Conservation (phyloP, 768 basidiomycete genomes). For the Trametes meyenii region DNA sequence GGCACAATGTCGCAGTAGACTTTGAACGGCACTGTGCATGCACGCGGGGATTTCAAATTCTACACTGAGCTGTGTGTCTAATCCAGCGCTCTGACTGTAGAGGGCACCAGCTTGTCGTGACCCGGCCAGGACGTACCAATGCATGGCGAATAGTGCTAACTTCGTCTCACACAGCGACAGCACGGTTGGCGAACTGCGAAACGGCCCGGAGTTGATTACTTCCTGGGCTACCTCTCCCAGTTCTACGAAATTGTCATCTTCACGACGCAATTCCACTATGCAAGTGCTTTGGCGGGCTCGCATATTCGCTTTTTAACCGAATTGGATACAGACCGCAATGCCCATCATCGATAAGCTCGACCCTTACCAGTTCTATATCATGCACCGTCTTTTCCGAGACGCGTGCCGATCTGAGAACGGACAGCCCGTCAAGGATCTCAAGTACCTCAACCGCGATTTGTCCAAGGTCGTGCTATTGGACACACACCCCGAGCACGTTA, state of each 20-base stretch:
- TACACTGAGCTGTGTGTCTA: too few relatives aligned
- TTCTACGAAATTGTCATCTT: constrained; percentile 99
- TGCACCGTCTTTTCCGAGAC: constrained; percentile 91
- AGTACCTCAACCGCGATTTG: constrained; percentile 92
- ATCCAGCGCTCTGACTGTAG: too few relatives aligned
- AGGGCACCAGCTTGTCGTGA: too few relatives aligned
- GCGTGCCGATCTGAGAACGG: constrained; percentile 83
- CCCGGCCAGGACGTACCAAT: too few relatives aligned
- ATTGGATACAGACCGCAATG: constrained; percentile 67
- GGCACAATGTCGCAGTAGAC: too few relatives aligned
- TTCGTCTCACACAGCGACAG: constrained; percentile 59
- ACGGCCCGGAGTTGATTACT: constrained; percentile 97
- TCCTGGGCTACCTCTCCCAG: constrained; percentile 94
- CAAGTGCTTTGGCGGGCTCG: constrained; percentile 39
- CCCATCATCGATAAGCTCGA: constrained; percentile 94
- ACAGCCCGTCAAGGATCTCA: constrained; percentile 90
- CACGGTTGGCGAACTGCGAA: constrained; percentile 98
- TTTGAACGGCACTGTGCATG: too few relatives aligned
- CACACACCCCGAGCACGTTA: constrained; percentile 75
- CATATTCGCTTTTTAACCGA: neutral
- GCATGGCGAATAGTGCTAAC: too few relatives aligned
- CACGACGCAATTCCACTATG: constrained; percentile 87
- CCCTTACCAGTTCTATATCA: constrained; percentile 87
- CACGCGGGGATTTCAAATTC: too few relatives aligned
- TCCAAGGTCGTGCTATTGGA: constrained; percentile 89